Conservation (phyloP, 495 filamentous ascomycete genomes). For the Penicillium taxi region DNA sequence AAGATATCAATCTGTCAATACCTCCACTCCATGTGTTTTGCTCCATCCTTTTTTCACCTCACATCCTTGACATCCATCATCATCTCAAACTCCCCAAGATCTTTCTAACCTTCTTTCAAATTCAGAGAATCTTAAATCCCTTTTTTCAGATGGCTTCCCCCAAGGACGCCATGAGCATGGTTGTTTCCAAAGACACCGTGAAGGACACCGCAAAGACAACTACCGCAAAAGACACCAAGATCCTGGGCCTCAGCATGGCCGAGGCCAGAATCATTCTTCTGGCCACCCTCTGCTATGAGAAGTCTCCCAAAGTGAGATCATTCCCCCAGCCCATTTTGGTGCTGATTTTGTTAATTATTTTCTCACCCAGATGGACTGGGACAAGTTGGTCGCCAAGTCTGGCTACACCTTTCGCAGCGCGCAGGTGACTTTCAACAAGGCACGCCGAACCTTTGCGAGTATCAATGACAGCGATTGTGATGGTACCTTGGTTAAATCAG, state of each 20-base stretch:
- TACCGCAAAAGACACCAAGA: neutral
- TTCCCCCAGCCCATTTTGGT: neutral
- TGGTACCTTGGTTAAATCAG: no score
- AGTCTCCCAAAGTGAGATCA: neutral
- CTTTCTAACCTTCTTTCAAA: no score
- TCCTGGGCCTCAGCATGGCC: neutral
- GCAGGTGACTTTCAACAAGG: conserved; percentile 8
- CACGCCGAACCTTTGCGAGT: conserved; percentile 17
- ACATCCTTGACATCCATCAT: no score
- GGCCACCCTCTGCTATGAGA: neutral
- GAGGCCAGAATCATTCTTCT: neutral
- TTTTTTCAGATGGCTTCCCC: no score
- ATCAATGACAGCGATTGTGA: neutral
- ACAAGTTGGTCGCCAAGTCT: conserved; percentile 19
- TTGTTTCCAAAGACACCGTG: no score
- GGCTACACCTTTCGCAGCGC: conserved; percentile 21
- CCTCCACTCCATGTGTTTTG: no score
- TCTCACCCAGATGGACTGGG: conserved; percentile 20
- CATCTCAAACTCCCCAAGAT: no score
- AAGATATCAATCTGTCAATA: no score
- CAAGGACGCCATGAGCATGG: no score
- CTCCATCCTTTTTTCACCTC: no score
- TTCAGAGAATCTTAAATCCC: no score
- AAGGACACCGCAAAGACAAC: no score
- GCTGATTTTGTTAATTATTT: neutral